These are phyloP conservation scores for Cytospora piceicola DNA, from an alignment of 2,329 filamentous ascomycete genomes.

Conservation along the genomic window DNA sequence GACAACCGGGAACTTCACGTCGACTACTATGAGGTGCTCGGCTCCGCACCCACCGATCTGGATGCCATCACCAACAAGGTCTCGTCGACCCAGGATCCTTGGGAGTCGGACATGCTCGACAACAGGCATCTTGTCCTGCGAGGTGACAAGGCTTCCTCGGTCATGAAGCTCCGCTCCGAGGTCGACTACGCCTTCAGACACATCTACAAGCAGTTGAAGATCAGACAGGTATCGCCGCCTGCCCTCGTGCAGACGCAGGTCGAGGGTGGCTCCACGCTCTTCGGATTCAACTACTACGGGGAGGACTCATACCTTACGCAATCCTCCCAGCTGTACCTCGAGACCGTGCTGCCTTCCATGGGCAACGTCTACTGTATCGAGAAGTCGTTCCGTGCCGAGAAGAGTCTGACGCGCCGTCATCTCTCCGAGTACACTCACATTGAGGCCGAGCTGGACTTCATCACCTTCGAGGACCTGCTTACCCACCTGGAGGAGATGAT, in stretches of 20 bases:
- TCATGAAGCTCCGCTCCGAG: constrained; percentile 84
- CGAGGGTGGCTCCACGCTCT: constrained; percentile 89
- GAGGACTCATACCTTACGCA: constrained; percentile 93
- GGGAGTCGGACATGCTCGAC: constrained; percentile 55
- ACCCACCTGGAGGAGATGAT: constrained; percentile 84
- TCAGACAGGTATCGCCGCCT: constrained; percentile 85
- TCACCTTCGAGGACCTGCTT: constrained; percentile 88
- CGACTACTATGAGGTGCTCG: constrained; percentile 84
- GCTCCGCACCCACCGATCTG: constrained; percentile 79
- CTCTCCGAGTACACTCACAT: constrained; percentile 96
- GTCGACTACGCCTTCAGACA: constrained; percentile 81
- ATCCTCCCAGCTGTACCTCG: constrained; percentile 95
- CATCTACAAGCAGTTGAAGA: constrained; percentile 74
- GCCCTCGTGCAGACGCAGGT: constrained; percentile 94
- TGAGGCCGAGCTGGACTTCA: constrained; percentile 95
- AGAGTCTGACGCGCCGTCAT: constrained; percentile 91
- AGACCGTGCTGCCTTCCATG: constrained; percentile 87
- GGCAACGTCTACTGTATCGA: constrained; percentile 98
- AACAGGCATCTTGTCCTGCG: constrained; percentile 84
- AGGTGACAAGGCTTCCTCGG: constrained; percentile 79
- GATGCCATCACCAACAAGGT: constrained; percentile 87
- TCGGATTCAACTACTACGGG: constrained; percentile 67
- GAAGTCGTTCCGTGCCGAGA: constrained; percentile 98
- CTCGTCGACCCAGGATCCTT: constrained; percentile 61
- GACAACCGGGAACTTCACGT: constrained; percentile 87